A percentile compares a stretch with the other conserved stretches of the same genome.
Evolutionary conservation across 2,329 filamentous ascomycete species (phyloP).

Genomic region (Malbranchea cinnamomea): DNA sequence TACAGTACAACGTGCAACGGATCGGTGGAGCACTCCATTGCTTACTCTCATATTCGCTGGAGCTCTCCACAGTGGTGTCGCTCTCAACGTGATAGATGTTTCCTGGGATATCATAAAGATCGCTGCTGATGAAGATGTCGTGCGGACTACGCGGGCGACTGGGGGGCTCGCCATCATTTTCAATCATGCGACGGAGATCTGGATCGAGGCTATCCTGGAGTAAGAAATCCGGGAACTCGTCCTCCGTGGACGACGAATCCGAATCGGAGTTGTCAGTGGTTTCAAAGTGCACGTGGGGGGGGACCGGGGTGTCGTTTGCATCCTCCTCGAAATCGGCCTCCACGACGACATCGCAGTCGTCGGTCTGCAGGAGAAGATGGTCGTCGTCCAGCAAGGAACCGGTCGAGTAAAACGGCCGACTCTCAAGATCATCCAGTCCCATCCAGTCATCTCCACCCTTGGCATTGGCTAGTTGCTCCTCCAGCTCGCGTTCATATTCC

Average conservation of each 20-base stretch:
- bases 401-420: constrained; percentile 25
- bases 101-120: constrained; percentile 23
- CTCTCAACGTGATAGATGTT: constrained; percentile 33
- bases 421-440: constrained; percentile 35
- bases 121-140: constrained; percentile 24
- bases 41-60: constrained; percentile 47
- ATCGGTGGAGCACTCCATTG: no score
- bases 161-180: constrained; percentile 39
- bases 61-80: constrained; percentile 25
- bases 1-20: no score
- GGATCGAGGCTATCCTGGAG: constrained; percentile 60
- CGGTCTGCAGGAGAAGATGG: constrained; percentile 19
- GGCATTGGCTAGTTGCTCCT: constrained; percentile 13
- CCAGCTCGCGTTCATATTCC: constrained; percentile 21
- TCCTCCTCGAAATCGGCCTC: constrained; percentile 23
- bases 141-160: constrained; percentile 4
- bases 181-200: constrained; percentile 57
- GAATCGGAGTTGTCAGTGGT: constrained; percentile 53
- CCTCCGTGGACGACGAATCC: constrained; percentile 30
- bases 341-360: constrained; percentile 23
- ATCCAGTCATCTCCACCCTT: constrained; percentile 32
- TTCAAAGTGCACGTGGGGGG: constrained; percentile 57
- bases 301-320: constrained; percentile 27
- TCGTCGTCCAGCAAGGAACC: constrained; percentile 31
- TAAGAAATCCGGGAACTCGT: constrained; percentile 61